phyloP scores from a whole-genome alignment of 768 basidiomycete species.

The Saitozyma sp. region DNA sequence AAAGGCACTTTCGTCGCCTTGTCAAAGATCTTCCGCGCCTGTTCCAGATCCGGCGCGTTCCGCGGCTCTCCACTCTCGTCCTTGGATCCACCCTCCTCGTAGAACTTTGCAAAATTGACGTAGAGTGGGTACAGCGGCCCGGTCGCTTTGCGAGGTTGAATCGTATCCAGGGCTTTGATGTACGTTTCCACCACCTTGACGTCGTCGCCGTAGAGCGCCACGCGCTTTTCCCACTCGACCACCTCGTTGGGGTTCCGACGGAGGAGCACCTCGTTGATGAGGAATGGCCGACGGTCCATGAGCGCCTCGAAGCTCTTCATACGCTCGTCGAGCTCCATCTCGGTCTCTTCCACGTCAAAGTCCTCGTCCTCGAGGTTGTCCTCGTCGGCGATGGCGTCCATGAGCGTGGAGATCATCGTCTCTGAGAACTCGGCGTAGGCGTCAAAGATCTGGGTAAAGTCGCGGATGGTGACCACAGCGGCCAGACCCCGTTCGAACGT shows the following conservation, averaged over 20 bases:
- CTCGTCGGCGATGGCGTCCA: slow-evolving; percentile 76
- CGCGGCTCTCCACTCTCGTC: slow-evolving; percentile 59
- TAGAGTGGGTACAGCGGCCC: slow-evolving; percentile 86
- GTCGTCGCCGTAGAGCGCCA: slow-evolving; percentile 90
- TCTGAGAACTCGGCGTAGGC: slow-evolving; percentile 93
- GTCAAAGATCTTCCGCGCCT: slow-evolving; percentile 87
- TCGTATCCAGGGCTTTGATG: slow-evolving; percentile 79
- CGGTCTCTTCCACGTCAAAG: slow-evolving; percentile 64
- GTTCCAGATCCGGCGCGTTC: slow-evolving; percentile 78
- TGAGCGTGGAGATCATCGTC: slow-evolving; percentile 80
- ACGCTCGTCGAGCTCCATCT: slow-evolving; percentile 76
- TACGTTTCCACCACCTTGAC: slow-evolving; percentile 95
- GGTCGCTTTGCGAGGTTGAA: slow-evolving; percentile 83
- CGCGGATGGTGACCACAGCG: slow-evolving; percentile 84
- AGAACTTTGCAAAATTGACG: slow-evolving; percentile 94
- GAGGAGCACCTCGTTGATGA: slow-evolving; percentile 91
- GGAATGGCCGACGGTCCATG: slow-evolving; percentile 91
- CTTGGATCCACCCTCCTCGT: slow-evolving; percentile 84
- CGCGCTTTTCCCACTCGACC: slow-evolving; percentile 98
- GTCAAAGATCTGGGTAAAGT: slow-evolving; percentile 98
- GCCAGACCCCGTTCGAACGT: slow-evolving; percentile 86
- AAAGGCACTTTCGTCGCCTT: slow-evolving; percentile 89
- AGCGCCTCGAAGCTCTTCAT: slow-evolving; percentile 93
- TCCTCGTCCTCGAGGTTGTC: slow-evolving; percentile 76
- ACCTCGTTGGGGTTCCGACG: slow-evolving; percentile 95